Evolutionary conservation across 116 monocot species (phyloP), one percentile per base, ranked within the genome.

Genomic region (Posidonia oceanica): DNA sequence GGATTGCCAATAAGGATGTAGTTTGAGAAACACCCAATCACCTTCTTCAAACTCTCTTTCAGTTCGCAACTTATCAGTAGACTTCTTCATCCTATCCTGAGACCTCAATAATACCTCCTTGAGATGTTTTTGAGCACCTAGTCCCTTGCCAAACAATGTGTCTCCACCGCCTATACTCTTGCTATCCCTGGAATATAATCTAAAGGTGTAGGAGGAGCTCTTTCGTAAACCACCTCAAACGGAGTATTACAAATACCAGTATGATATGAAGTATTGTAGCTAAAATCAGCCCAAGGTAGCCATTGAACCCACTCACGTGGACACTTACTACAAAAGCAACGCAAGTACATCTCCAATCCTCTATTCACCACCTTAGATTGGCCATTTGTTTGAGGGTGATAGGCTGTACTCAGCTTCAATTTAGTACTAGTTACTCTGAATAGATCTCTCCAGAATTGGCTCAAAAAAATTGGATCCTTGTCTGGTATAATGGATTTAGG

Each of bases 291-390:
- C 8, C 1, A 14, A 1, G 11, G 14, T 12, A 69, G 54, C 23
- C 29, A 54, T 0, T 14, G 0, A 0, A 69, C 20, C 3, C 23
- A 54, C 23, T 6, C 5, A 5, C 54, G 4, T 0, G 54, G 39
- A 3, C 3, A 1, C 38, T 40, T 0, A 40, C 0, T 0, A 0
- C 40, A 4, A 29, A 29, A 29, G 29, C 1, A 29, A 1, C 1
- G 29, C 29, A 29, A 29, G 29, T 29, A 29, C 29, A 29, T 0
- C 29, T 29, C 29, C 29, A 29, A 29, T 29, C 29, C 29, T 29
- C 29, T 29, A 29, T 29, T 29, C 29, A 29, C 29, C 29, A 29
- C 29, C 1, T 29, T 1, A 29, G 0, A 29, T 66, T 66, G 65
- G 8, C 41, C 42, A 42, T 66, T 39, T 0, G 44, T 6, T 0